Evolutionary conservation across 805 yeast genomes (phyloP).

Genomic region (Saturnispora bothae): DNA sequence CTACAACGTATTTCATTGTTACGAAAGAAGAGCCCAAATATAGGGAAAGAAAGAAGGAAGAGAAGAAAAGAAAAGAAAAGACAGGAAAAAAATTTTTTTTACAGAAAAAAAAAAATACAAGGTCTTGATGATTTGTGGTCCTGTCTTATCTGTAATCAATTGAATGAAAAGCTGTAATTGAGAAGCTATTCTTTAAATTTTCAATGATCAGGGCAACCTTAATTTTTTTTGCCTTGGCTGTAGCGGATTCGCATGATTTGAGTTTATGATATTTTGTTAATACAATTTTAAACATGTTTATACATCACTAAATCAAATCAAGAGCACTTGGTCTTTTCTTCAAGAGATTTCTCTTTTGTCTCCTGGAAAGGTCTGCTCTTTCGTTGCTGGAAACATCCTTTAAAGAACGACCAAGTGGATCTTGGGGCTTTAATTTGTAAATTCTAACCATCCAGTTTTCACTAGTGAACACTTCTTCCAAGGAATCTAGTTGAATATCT

Average conservation of each 20-base stretch:
- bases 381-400: slow-evolving; percentile 47
- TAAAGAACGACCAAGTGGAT: slow-evolving; percentile 75
- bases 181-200: too few relatives aligned
- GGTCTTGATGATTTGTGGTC: too few relatives aligned
- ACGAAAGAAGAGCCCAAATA: slow-evolving; percentile 6
- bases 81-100: slow-evolving; percentile 1
- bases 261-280: too few relatives aligned
- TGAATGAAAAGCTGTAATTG: too few relatives aligned
- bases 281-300: neutral
- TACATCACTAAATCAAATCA: slow-evolving; percentile 14
- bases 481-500: slow-evolving; percentile 52
- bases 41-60: slow-evolving; percentile 11
- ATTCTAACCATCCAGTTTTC: slow-evolving; percentile 96
- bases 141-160: too few relatives aligned
- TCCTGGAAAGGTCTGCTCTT: slow-evolving; percentile 20
- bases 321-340: slow-evolving; percentile 22
- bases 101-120: too few relatives aligned
- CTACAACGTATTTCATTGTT: slow-evolving; percentile 94
- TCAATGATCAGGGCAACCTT: too few relatives aligned
- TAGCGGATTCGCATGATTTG: too few relatives aligned
- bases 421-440: slow-evolving; percentile 82
- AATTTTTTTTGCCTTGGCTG: too few relatives aligned
- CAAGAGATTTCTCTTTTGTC: slow-evolving; percentile 19
- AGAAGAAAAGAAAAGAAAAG: neutral
- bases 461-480: slow-evolving; percentile 91